A percentile compares a stretch with the other conserved stretches of the same genome.
Evolutionary conservation across 2,329 filamentous ascomycete species (phyloP).

Genomic region (Intubia oerlemansii): DNA sequence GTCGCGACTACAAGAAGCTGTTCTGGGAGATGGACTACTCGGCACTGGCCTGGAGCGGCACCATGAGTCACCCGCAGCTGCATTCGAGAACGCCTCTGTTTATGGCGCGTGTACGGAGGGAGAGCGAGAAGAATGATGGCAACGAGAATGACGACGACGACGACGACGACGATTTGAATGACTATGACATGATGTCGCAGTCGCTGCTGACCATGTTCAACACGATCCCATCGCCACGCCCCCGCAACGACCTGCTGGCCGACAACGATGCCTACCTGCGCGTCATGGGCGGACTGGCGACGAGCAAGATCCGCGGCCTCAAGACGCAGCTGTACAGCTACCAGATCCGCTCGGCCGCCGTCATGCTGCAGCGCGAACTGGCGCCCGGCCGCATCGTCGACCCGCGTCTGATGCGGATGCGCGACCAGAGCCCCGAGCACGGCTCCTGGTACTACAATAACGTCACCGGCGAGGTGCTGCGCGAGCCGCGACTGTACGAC

Average conservation of each 20-base stretch:
- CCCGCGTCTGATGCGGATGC: conserved; percentile 41
- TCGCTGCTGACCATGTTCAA: conserved; percentile 57
- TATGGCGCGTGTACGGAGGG: background rate
- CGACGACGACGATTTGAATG: too few relatives aligned
- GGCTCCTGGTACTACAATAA: conserved; percentile 47
- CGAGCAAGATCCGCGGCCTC: conserved; percentile 31
- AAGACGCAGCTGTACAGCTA: conserved; percentile 51
- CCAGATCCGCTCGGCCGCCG: conserved; percentile 56
- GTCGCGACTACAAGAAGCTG: conserved; percentile 23
- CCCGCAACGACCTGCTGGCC: conserved; percentile 24
- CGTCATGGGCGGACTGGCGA: conserved; percentile 33
- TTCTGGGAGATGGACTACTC: conserved; percentile 35
- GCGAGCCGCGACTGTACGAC: conserved; percentile 53
- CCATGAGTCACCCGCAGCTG: too few relatives aligned
- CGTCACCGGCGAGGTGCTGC: conserved; percentile 37
- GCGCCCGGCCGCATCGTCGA: conserved; percentile 45
- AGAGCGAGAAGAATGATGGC: background rate
- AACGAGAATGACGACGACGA: too few relatives aligned
- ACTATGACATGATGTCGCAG: too few relatives aligned
- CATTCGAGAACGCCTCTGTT: conserved; percentile 1
- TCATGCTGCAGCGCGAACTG: conserved; percentile 68
- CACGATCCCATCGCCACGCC: conserved; percentile 44
- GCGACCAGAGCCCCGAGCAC: conserved; percentile 34
- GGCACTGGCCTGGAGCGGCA: conserved; percentile 31
- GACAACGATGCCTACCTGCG: conserved; percentile 26